Evolutionary conservation across 768 basidiomycete species (phyloP).

Genomic region (Gloeopeniophorella convolvens): DNA sequence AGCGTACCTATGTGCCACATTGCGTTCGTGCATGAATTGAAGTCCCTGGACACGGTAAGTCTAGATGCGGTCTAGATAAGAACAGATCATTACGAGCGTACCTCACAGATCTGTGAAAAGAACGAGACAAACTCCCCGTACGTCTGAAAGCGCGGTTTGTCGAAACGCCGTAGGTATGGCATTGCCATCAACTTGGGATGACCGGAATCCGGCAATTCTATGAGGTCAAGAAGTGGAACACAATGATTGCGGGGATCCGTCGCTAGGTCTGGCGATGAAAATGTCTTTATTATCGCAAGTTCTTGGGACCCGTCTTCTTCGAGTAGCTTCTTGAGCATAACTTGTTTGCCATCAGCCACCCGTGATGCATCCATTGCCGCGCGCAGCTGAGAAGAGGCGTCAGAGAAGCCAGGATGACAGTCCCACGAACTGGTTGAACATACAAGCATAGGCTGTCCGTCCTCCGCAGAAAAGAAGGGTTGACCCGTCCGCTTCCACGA

Average conservation of each 20-base stretch:
- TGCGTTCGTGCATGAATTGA: constrained; percentile 22
- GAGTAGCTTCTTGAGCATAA: constrained; percentile 20
- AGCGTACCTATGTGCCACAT: constrained; percentile 23
- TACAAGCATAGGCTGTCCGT: constrained; percentile 8
- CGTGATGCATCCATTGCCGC: constrained; percentile 21
- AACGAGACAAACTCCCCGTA: constrained; percentile 25
- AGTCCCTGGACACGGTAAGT: too few species aligned
- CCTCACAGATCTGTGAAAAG: constrained; percentile 24
- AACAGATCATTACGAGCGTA: neutral
- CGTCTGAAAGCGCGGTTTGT: constrained; percentile 24
- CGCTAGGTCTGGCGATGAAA: constrained; percentile 10
- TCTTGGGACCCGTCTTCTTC: constrained; percentile 10
- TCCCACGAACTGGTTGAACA: neutral
- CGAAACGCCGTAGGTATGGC: constrained; percentile 20
- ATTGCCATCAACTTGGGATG: constrained; percentile 18
- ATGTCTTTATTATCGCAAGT: neutral
- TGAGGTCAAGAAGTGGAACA: constrained; percentile 20
- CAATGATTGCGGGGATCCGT: constrained; percentile 23
- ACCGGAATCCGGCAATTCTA: constrained; percentile 12
- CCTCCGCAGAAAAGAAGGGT: constrained; percentile 9
- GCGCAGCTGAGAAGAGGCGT: neutral
- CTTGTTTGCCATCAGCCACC: constrained; percentile 14
- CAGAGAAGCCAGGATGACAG: neutral
- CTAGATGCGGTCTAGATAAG: neutral
- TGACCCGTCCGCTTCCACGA: constrained; percentile 7